Evolutionary conservation across 495 filamentous ascomycete species (phyloP), one percentile per base, ranked within the genome.

Genomic region (Podospora comata): DNA sequence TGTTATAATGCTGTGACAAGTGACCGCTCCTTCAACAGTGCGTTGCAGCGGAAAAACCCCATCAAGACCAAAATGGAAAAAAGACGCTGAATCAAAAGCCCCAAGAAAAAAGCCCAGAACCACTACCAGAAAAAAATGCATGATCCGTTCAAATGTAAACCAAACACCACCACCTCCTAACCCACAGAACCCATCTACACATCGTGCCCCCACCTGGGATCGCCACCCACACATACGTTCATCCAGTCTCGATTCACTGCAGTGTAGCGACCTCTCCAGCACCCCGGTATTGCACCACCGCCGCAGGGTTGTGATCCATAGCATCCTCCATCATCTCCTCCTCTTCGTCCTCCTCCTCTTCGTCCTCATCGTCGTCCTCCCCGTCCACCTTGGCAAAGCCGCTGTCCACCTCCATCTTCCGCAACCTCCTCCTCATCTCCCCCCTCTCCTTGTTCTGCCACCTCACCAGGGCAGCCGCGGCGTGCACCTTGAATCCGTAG

Each of bases 401-500:
- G 64, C 83, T 86, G 44, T 88, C 87, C 57, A 85, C 79, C 71
- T 88, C 85, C 64, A 86, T 73, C 74, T 85, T 87, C 32, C 82
- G 84, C 53, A 89, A 74, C 48, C 92, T 83, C 66, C 85, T 82
- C 70, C 90, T 88, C 88, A 94, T 91, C 58, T 92, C 89, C 60
- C 92, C 90, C 62, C 93, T 85, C 76, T 89, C 84, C 59, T 78
- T 82, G 71, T 94, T 89, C 81, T 99, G 95, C 95, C 94, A 99
- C 68, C 95, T 87, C 58, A 90, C 88, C 70, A 99, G 79, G 4
- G 95, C 92, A 1, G 95, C 95, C 27, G 88, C 86, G 2, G 93
- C 91, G 80, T 98, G 95, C 7, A 97, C 92, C 72, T 91, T 92
- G 84, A 99, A 99, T 18, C 95, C 95, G 79, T 93, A 99, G 60